phyloP scores from a whole-genome alignment of 495 filamentous ascomycete genomes.

The Staphylotrichum longicolle region DNA sequence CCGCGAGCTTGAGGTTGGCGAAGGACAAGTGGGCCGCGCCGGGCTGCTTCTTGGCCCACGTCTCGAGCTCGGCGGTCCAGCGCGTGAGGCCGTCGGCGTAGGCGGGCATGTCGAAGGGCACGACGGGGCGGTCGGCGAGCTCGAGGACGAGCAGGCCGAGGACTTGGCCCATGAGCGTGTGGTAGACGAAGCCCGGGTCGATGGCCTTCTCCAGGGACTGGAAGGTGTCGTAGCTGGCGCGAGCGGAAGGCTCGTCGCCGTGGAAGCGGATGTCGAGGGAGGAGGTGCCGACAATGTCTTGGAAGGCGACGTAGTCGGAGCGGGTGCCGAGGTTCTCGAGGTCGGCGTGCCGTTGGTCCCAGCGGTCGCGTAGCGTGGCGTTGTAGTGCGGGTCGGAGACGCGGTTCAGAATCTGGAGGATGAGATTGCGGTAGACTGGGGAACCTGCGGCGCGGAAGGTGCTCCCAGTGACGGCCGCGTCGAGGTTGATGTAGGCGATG shows the following conservation, averaged over 20 bases:
- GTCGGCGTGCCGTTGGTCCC: conserved; percentile 62
- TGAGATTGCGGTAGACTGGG: conserved; percentile 69
- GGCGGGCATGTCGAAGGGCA: conserved; percentile 75
- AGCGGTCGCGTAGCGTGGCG: conserved; percentile 68
- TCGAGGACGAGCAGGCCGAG: conserved; percentile 83
- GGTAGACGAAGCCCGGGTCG: conserved; percentile 81
- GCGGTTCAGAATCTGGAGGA: conserved; percentile 69
- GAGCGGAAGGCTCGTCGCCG: conserved; percentile 65
- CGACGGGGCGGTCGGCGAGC: conserved; percentile 70
- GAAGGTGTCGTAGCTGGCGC: conserved; percentile 85
- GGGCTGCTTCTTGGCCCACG: conserved; percentile 50
- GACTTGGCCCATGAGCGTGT: conserved; percentile 74
- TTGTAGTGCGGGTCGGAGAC: conserved; percentile 71
- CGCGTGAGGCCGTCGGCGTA: conserved; percentile 57
- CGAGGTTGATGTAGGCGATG: conserved; percentile 89
- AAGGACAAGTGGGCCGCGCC: conserved; percentile 48
- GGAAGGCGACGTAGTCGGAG: conserved; percentile 91
- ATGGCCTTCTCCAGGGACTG: conserved; percentile 78
- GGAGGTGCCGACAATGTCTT: conserved; percentile 87
- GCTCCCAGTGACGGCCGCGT: conserved; percentile 72
- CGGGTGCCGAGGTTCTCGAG: conserved; percentile 73
- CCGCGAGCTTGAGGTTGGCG: conserved; percentile 58
- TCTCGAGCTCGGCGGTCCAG: conserved; percentile 66
- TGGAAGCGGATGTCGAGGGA: conserved; percentile 83
- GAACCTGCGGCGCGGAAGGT: conserved; percentile 73